These are phyloP conservation scores for Hortaea sp. DNA, from an alignment of 2,329 filamentous ascomycete genomes.

Conservation along the genomic window DNA sequence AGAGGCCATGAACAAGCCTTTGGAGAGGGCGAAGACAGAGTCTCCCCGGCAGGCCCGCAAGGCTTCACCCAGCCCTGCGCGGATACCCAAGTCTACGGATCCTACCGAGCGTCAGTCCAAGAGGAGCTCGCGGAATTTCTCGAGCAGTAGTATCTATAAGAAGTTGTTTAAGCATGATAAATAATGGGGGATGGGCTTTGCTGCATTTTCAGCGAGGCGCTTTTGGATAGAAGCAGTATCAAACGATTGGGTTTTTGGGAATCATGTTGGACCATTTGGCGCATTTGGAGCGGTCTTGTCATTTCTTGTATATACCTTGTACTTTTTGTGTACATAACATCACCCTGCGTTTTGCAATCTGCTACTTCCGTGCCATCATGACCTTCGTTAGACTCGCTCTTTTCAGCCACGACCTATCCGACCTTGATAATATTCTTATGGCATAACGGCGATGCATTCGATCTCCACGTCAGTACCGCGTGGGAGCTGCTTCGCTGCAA, in stretches of 20 bases:
- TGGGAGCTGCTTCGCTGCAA: conserved; percentile 43
- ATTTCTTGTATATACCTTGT: too few relatives aligned
- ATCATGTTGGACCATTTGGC: too few relatives aligned
- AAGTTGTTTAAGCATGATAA: background rate
- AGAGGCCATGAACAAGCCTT: background rate
- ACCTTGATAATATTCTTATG: conserved; percentile 8
- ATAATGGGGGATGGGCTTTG: too few relatives aligned
- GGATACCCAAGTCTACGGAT: conserved; percentile 2
- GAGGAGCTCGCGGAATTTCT: conserved; percentile 10
- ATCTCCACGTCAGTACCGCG: conserved; percentile 45
- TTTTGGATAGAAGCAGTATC: too few relatives aligned
- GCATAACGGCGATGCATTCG: conserved; percentile 37
- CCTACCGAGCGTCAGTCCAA: conserved; percentile 4
- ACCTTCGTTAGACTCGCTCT: too few relatives aligned
- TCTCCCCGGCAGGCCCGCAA: conserved; percentile 2
- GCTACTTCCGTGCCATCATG: too few relatives aligned
- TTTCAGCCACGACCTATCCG: too few relatives aligned
- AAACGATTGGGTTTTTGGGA: too few relatives aligned
- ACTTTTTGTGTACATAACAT: too few relatives aligned
- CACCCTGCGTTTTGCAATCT: too few relatives aligned
- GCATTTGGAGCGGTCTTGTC: too few relatives aligned
- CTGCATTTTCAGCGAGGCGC: too few relatives aligned
- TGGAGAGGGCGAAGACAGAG: conserved; percentile 1
- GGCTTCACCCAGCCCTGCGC: background rate
- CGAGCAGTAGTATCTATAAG: conserved; percentile 17